These are phyloP conservation scores for Exophiala viscosa DNA, from an alignment of 2,329 filamentous ascomycete species.

Conservation along the genomic window DNA sequence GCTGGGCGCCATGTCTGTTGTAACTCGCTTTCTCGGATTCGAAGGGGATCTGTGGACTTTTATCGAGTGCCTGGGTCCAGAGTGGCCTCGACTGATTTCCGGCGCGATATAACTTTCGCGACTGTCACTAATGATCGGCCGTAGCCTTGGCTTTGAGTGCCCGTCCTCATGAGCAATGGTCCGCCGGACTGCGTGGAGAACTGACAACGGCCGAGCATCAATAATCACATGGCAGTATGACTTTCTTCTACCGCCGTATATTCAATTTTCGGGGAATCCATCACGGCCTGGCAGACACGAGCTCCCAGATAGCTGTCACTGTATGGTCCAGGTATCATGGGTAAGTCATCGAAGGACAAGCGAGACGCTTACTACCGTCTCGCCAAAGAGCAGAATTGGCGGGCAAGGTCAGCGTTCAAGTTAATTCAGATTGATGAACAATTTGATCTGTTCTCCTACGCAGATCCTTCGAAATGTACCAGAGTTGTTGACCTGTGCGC, in stretches of 20 bases:
- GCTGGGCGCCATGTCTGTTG: constrained; percentile 61
- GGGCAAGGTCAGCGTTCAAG: constrained; percentile 93
- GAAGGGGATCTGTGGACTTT: background rate
- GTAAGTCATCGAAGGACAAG: constrained; percentile 98
- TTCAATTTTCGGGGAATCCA: too few relatives aligned
- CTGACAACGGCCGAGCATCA: background rate
- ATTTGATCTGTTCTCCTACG: constrained; percentile 80
- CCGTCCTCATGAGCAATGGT: background rate
- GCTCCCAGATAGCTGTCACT: too few relatives aligned
- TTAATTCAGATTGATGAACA: constrained; percentile 93
- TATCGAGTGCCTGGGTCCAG: background rate
- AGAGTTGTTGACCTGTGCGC: constrained; percentile 94
- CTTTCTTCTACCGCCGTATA: too few relatives aligned
- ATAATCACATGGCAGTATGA: background rate
- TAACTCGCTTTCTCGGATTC: background rate
- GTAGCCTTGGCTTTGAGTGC: background rate
- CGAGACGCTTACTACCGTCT: constrained; percentile 96
- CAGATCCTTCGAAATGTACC: constrained; percentile 65
- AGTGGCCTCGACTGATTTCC: background rate
- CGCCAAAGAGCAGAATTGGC: constrained; percentile 98
- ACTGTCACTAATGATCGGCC: background rate
- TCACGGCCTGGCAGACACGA: background rate
- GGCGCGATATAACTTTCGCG: background rate
- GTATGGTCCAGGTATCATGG: constrained; percentile 55
- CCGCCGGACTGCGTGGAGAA: background rate